phyloP scores from a whole-genome alignment of 345 rosid species.

The Streptanthus diversifolius region DNA sequence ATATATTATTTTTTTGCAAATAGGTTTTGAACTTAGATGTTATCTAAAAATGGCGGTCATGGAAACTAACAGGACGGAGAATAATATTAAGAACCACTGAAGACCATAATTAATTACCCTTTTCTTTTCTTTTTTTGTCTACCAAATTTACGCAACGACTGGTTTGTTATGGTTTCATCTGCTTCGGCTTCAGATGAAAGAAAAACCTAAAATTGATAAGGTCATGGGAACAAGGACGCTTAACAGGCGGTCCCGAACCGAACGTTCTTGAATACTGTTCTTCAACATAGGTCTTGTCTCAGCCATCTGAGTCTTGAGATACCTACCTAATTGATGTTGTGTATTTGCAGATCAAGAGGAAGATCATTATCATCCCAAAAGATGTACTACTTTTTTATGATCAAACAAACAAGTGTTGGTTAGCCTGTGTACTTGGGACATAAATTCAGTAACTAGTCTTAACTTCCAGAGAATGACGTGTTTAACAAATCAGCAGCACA shows the following conservation, averaged over 20 bases:
- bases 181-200: too few species aligned
- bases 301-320: neutral
- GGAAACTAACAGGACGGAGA: slow-evolving; percentile 47
- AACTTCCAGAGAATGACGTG: too few species aligned
- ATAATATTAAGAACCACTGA: slow-evolving; percentile 64
- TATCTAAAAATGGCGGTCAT: slow-evolving; percentile 4
- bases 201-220: too few species aligned
- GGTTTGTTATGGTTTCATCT: neutral
- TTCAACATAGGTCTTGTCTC: neutral
- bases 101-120: too few species aligned
- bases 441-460: too few species aligned
- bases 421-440: too few species aligned
- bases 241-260: too few species aligned
- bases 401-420: too few species aligned
- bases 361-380: slow-evolving; percentile 41
- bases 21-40: neutral
- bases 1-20: neutral
- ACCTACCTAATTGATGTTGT: neutral
- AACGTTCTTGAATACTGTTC: neutral
- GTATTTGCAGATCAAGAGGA: slow-evolving; percentile 52
- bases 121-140: too few species aligned
- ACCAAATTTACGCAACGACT: too few species aligned
- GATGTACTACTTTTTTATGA: too few species aligned
- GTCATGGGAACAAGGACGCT: too few species aligned
- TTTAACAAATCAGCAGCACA: slow-evolving; percentile 1